phyloP scores from a whole-genome alignment of 208 protist species.

The Tetramitus jugosus region DNA sequence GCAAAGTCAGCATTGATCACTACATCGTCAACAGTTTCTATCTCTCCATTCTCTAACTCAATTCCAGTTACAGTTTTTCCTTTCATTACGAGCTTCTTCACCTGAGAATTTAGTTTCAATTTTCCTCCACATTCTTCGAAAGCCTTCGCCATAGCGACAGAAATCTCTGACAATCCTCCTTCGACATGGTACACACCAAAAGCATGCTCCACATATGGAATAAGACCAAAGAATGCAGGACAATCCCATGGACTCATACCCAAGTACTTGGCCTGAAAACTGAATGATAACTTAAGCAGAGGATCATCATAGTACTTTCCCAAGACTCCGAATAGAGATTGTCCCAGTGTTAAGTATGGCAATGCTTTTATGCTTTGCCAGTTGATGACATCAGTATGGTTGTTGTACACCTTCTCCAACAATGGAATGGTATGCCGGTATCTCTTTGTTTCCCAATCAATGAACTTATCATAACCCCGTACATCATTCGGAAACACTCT shows the following conservation, averaged over 20 bases:
- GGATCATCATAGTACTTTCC: background rate
- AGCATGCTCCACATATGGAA: conserved; percentile 17
- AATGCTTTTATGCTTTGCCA: background rate
- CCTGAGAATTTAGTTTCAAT: background rate
- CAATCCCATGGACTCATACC: background rate
- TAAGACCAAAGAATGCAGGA: conserved; percentile 7
- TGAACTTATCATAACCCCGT: background rate
- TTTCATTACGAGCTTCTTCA: background rate
- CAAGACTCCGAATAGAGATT: background rate
- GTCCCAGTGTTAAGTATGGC: background rate
- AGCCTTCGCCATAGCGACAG: background rate
- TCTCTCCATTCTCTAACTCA: background rate
- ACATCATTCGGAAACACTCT: conserved; percentile 13
- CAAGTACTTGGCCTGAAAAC: conserved; percentile 11
- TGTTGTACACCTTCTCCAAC: background rate
- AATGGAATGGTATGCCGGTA: background rate
- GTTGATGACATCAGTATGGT: background rate
- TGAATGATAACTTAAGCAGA: conserved; percentile 1
- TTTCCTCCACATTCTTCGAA: background rate
- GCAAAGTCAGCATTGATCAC: conserved; percentile 6
- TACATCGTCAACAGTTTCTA: background rate
- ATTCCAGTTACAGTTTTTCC: background rate
- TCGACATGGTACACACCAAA: conserved; percentile 13
- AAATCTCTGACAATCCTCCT: background rate
- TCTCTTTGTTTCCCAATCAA: background rate